phyloP scores from a whole-genome alignment of 169 alveolate species.

The Plasmodium chabaudi region DNA sequence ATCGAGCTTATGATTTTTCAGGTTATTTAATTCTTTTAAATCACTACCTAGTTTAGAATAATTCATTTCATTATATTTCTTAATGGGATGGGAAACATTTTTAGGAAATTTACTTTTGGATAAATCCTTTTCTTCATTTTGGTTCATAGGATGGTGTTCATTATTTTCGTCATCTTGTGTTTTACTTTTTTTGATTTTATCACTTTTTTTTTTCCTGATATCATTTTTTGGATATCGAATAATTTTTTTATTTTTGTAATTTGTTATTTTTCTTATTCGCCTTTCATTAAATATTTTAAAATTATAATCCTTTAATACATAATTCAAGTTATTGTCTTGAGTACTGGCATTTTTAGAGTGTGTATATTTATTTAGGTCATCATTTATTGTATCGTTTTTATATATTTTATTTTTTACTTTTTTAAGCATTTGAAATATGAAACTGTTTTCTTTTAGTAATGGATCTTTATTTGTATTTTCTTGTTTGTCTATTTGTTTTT shows the following conservation, averaged over 20 bases:
- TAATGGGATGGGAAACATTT: not conserved
- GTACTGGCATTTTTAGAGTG: not conserved
- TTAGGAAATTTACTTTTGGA: slow-evolving; percentile 7
- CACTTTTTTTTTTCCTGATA: slow-evolving; percentile 11
- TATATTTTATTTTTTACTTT: slow-evolving; percentile 54
- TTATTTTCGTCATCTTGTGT: not conserved
- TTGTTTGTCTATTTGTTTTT: not conserved
- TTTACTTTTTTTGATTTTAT: slow-evolving; percentile 13
- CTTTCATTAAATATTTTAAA: slow-evolving; percentile 37
- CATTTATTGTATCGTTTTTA: slow-evolving; percentile 29
- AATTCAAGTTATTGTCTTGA: slow-evolving; percentile 16
- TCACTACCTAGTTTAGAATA: not conserved
- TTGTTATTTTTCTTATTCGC: slow-evolving; percentile 22
- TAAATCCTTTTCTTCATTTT: not conserved
- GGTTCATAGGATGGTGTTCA: not conserved
- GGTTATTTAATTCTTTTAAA: not conserved
- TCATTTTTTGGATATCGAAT: slow-evolving; percentile 29
- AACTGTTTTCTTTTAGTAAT: slow-evolving; percentile 47
- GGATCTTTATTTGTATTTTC: not conserved
- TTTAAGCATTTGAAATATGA: slow-evolving; percentile 39
- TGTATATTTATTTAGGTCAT: not conserved
- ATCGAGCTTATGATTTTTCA: not conserved
- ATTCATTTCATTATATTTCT: slow-evolving; percentile 16
- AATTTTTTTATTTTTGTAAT: slow-evolving; percentile 20
- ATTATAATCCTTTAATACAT: slow-evolving; percentile 12